These are phyloP conservation scores for Withania somnifera DNA, from an alignment of 305 asterid genomes.

Conservation along the genomic window DNA sequence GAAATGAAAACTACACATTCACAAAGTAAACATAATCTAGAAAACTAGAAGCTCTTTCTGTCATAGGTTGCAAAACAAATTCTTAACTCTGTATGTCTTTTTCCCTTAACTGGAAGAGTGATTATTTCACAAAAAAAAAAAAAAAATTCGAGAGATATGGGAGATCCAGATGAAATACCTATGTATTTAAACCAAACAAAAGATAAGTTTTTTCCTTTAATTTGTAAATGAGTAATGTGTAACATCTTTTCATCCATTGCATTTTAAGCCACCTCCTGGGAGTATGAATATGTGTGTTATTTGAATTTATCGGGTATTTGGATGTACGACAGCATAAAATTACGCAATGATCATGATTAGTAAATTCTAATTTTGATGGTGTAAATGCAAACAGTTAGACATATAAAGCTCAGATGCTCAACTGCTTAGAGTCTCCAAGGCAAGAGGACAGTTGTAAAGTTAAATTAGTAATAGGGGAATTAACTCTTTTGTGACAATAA, in stretches of 20 bases:
- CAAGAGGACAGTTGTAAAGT: neutral
- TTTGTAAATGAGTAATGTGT: neutral
- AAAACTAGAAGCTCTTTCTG: neutral
- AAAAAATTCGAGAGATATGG: no score
- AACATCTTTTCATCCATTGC: neutral
- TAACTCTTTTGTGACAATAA: neutral
- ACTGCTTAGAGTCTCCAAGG: neutral
- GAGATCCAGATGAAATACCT: neutral
- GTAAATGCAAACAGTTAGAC: neutral
- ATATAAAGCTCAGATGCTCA: neutral
- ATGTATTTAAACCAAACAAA: neutral
- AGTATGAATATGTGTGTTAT: neutral
- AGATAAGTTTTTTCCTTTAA: neutral
- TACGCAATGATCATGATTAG: neutral
- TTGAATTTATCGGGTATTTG: neutral
- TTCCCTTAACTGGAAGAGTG: neutral
- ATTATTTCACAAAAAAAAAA: no score
- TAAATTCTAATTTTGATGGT: neutral
- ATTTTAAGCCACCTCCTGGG: neutral
- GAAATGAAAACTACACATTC: neutral
- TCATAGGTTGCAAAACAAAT: neutral
- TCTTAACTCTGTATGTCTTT: neutral
- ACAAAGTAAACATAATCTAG: neutral
- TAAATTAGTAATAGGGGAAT: neutral
- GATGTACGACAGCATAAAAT: neutral